These are phyloP conservation scores for Pichia manshurica DNA, from an alignment of 805 yeast genomes.

Conservation along the genomic window DNA sequence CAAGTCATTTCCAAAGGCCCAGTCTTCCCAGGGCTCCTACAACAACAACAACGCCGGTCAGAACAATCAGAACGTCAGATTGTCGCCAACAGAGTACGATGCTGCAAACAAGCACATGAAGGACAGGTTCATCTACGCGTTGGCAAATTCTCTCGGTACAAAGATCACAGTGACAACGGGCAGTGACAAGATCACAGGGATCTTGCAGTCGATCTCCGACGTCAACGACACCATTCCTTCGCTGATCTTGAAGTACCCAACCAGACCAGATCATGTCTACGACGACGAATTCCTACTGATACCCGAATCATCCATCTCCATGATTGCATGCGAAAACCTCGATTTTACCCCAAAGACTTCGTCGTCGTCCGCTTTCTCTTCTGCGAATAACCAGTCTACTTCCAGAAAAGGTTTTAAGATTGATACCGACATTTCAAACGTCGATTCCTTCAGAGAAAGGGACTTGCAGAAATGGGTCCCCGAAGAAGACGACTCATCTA, in stretches of 20 bases:
- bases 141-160: conserved; percentile 57
- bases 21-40: not conserved
- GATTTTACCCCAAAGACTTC: conserved; percentile 6
- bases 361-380: not conserved
- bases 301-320: conserved; percentile 24
- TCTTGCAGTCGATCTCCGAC: conserved; percentile 44
- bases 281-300: conserved; percentile 37
- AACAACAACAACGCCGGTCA: not conserved
- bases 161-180: conserved; percentile 54
- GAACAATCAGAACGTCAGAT: not conserved
- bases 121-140: conserved; percentile 50
- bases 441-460: conserved; percentile 38
- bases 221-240: conserved; percentile 41
- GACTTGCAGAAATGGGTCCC: conserved; percentile 77
- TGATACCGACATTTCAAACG: conserved; percentile 74
- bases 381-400: not conserved
- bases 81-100: conserved; percentile 24
- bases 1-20: not conserved
- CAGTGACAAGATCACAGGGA: conserved; percentile 46
- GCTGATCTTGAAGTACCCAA: conserved; percentile 50
- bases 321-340: conserved; percentile 11
- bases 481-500: conserved; percentile 34
- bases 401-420: conserved; percentile 53
- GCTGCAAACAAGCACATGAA: conserved; percentile 34
- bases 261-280: conserved; percentile 32